Conservation (phyloP, 2,329 filamentous ascomycete species). For the Podosphaera xanthii region DNA sequence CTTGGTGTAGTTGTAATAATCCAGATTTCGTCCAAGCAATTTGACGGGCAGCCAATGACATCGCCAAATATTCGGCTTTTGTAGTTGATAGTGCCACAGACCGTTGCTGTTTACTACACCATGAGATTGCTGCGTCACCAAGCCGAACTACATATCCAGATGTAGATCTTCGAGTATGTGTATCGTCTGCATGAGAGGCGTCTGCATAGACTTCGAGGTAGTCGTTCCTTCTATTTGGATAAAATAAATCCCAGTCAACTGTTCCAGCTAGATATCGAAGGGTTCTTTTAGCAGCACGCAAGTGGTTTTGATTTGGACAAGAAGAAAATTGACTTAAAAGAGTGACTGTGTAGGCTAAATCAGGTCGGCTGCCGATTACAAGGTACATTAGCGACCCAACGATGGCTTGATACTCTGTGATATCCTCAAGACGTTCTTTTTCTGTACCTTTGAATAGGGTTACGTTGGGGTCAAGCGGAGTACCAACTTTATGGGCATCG, state of each 20-base stretch:
- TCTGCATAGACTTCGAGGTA: not conserved
- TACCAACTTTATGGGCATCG: not conserved
- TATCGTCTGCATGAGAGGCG: not conserved
- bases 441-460: too few species aligned
- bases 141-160: not conserved
- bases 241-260: not conserved
- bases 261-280: not conserved
- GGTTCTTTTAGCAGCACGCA: not conserved
- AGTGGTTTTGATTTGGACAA: not conserved
- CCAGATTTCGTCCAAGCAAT: too few species aligned
- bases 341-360: not conserved
- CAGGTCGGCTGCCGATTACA: not conserved
- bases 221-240: not conserved
- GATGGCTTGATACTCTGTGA: not conserved
- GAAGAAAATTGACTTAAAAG: too few species aligned
- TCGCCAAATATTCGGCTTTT: not conserved
- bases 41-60: not conserved
- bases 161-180: not conserved
- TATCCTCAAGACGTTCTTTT: not conserved
- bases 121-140: not conserved
- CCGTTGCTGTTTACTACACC: not conserved
- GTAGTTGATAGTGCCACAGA: conserved; percentile 1
- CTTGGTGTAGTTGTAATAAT: too few species aligned
- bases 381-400: not conserved
- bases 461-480: not conserved